Evolutionary conservation across 495 filamentous ascomycete genomes (phyloP).

Genomic region (Aspergillus incahuasiensis): DNA sequence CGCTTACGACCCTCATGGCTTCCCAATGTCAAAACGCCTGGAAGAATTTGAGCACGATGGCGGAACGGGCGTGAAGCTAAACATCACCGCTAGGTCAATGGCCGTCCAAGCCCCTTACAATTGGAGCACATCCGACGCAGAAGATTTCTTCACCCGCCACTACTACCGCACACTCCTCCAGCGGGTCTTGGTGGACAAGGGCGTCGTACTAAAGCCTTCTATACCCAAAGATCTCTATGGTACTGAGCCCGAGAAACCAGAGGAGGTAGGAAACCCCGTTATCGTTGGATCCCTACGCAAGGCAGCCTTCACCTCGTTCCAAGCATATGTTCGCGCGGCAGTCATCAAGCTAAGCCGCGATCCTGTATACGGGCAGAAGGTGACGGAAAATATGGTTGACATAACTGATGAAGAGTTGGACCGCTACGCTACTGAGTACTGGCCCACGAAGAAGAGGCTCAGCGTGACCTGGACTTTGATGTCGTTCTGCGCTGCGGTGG

Average conservation of each 20-base stretch:
- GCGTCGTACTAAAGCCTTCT: constrained; percentile 59
- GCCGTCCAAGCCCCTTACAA: constrained; percentile 91
- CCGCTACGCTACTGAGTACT: constrained; percentile 60
- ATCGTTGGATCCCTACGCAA: constrained; percentile 84
- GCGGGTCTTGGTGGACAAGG: constrained; percentile 78
- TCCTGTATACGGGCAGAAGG: constrained; percentile 48
- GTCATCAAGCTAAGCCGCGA: constrained; percentile 64
- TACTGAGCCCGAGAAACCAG: constrained; percentile 24
- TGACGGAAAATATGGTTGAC: constrained; percentile 54
- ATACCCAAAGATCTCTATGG: constrained; percentile 32
- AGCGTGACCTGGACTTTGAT: constrained; percentile 88
- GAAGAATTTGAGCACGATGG: constrained; percentile 49
- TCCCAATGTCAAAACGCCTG: constrained; percentile 81
- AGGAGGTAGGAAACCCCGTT: constrained; percentile 56
- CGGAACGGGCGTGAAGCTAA: constrained; percentile 67
- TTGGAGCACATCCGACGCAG: constrained; percentile 77
- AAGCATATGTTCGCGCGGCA: constrained; percentile 74
- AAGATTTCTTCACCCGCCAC: constrained; percentile 85
- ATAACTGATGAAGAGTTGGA: constrained; percentile 71
- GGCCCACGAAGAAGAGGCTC: constrained; percentile 70
- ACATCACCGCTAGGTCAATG: constrained; percentile 97
- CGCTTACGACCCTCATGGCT: constrained; percentile 78
- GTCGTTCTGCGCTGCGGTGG: constrained; percentile 85
- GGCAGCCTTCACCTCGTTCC: constrained; percentile 70
- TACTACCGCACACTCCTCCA: constrained; percentile 91